A percentile compares a stretch with the other conserved stretches of the same genome.
phyloP scores from a whole-genome alignment of 352 stramenopile genomes.

The Pythium coloratum region DNA sequence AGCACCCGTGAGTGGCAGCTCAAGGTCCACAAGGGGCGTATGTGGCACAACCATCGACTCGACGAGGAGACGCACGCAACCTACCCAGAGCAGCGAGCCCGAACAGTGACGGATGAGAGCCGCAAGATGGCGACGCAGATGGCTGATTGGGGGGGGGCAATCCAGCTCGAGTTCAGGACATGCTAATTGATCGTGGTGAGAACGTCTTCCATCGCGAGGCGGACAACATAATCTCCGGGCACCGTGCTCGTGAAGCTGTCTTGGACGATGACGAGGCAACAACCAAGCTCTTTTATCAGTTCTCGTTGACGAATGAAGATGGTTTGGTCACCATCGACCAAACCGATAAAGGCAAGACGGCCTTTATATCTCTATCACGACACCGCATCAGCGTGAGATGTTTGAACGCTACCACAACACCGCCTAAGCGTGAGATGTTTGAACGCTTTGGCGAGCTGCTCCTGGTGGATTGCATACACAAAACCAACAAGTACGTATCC shows the following conservation, averaged over 20 bases:
- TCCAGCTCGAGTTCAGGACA: not conserved
- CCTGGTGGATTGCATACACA: not conserved
- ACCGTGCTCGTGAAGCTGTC: not conserved
- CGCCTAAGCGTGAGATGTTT: not conserved
- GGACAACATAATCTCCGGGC: not conserved
- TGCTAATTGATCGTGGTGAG: not conserved
- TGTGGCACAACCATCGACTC: not conserved
- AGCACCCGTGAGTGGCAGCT: not conserved
- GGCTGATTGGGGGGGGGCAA: not conserved
- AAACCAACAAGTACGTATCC: not conserved
- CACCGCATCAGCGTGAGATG: not conserved
- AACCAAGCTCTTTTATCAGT: not conserved
- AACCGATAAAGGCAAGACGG: not conserved
- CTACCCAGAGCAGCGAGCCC: not conserved
- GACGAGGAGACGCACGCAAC: not conserved
- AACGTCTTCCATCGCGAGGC: not conserved
- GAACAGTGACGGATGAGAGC: not conserved
- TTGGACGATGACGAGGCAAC: not conserved
- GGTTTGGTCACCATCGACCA: not conserved
- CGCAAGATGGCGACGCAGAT: not conserved
- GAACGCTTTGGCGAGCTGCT: not conserved
- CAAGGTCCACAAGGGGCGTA: not conserved
- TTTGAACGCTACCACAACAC: slow-evolving; percentile 4
- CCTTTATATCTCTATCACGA: slow-evolving; percentile 8
- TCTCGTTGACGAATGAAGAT: not conserved